Evolutionary conservation across 139 green algal species (phyloP), one percentile per base, ranked within the genome.

Genomic region (Micractinium sp.): DNA sequence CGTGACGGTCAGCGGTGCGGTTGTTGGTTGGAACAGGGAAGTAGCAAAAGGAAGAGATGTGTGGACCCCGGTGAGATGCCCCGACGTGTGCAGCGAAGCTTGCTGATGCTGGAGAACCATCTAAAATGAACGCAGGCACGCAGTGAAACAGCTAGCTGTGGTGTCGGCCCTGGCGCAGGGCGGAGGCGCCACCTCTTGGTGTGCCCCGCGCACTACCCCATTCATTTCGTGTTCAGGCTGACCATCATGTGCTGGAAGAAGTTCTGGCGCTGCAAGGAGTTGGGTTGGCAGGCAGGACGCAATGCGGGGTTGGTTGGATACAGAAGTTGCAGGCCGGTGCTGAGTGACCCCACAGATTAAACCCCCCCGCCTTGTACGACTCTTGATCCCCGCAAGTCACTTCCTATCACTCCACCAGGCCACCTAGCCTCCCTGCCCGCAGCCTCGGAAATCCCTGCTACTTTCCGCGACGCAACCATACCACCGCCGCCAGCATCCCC

Each of bases 161-260:
- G 47, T 56, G 9, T 56, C 47, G 47, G 5, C 47, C 47, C 47
- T 56, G 9, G 5, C 47, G 47, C 47, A 56, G 47, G 47, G 5
- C 47, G 47, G 47, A n/a, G 47, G 47, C 47, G 47, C 47, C 5
- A 9, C 47, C 47, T 9, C 9, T 56, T 56, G n/a, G n/a, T n/a
- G 47, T 56, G 47, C 9, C 47, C 47, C 47, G 5, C 47, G 47
- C 47, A 9, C 47, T 56, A 56, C 47, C 47, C 47, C 47, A 56
- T 5, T 56, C 47, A 56, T 5, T 56, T 5, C 47, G 5, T 56
- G 47, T 56, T 56, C 78, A 84, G 47, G 78, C 41, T 36, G 25
- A 67, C 27, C 78, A 84, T 84, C 41, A 84, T 38, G 41, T 84
- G 78, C 16, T 38, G 56, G 47, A 84, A 84, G 47, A 84, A 84